phyloP scores from a whole-genome alignment of 2,329 filamentous ascomycete genomes.

The Xylariaceae sp. region DNA sequence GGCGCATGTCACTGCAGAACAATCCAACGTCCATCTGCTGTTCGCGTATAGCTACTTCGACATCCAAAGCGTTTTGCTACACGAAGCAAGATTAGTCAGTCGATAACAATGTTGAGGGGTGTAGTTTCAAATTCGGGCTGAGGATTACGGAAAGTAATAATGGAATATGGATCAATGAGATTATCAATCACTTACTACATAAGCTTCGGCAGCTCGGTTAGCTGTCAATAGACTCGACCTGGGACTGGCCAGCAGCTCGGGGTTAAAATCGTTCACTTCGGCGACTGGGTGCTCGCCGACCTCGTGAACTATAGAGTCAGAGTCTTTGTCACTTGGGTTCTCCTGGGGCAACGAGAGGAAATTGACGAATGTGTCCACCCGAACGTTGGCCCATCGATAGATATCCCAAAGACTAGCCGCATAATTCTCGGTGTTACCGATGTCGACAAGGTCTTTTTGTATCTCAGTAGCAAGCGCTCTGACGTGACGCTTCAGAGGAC shows the following conservation, averaged over 20 bases:
- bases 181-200: too few relatives aligned
- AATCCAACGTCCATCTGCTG: slow-evolving; percentile 25
- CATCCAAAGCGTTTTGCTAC: slow-evolving; percentile 23
- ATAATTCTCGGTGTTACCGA: slow-evolving; percentile 52
- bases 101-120: too few relatives aligned
- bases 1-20: slow-evolving; percentile 7
- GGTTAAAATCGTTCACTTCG: too few relatives aligned
- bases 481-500: slow-evolving; percentile 30
- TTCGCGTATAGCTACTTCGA: slow-evolving; percentile 22
- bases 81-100: not conserved
- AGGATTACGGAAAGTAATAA: too few relatives aligned
- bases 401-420: slow-evolving; percentile 67
- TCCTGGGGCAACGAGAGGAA: slow-evolving; percentile 57
- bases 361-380: slow-evolving; percentile 73
- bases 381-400: slow-evolving; percentile 67
- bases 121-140: too few relatives aligned
- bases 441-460: slow-evolving; percentile 62
- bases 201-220: too few relatives aligned
- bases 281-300: too few relatives aligned
- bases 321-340: too few relatives aligned
- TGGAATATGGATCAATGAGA: too few relatives aligned
- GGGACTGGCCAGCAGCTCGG: too few relatives aligned
- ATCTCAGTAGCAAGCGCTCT: slow-evolving; percentile 53
- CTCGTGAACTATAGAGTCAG: too few relatives aligned
- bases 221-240: too few relatives aligned